A percentile compares a stretch with the other conserved stretches of the same genome.
These are phyloP conservation scores for Paracoccidioides lutzii DNA, from an alignment of 2,329 filamentous ascomycete species.

Conservation along the genomic window DNA sequence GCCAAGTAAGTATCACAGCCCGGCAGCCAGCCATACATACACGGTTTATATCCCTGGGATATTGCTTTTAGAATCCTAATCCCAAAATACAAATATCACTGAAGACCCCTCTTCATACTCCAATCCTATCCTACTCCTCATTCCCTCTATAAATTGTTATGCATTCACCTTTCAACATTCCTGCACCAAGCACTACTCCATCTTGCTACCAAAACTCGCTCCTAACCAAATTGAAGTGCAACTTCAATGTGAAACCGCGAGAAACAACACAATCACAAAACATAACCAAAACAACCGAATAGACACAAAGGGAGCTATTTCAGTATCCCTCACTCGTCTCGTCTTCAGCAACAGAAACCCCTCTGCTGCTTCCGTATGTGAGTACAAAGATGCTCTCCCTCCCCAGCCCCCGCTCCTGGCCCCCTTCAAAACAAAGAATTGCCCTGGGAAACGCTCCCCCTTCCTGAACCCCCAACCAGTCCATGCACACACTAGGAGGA, in stretches of 20 bases:
- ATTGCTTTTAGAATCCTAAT: constrained; percentile 2
- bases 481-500: constrained; percentile 1
- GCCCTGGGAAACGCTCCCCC: neutral
- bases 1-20: neutral
- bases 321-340: neutral
- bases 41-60: neutral
- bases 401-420: neutral
- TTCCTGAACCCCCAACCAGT: neutral
- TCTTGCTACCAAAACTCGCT: neutral
- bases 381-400: neutral
- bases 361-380: constrained; percentile 3
- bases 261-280: constrained; percentile 2
- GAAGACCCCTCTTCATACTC: neutral
- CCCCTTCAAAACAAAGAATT: constrained; percentile 2
- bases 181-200: neutral
- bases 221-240: neutral
- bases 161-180: constrained; percentile 1
- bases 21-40: neutral
- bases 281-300: neutral
- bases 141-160: neutral
- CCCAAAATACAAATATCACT: neutral
- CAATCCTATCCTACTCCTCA: neutral
- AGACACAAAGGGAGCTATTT: constrained; percentile 1
- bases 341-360: neutral
- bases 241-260: neutral